A percentile compares a stretch with the other conserved stretches of the same genome.
These are phyloP conservation scores for Septoria linicola DNA, from an alignment of 2,329 filamentous ascomycete genomes.

Conservation along the genomic window DNA sequence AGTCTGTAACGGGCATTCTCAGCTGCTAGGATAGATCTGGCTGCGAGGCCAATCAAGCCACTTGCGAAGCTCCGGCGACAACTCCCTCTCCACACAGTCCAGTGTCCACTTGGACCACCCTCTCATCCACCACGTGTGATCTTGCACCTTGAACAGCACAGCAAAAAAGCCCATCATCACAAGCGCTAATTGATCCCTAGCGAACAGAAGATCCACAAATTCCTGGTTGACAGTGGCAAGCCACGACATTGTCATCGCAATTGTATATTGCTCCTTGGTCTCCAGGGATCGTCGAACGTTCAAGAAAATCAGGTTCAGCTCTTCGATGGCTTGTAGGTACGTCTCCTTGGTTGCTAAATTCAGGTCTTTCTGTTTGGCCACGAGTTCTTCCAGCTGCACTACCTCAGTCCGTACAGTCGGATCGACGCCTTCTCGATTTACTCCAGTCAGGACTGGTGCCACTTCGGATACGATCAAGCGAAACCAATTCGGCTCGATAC, in stretches of 20 bases:
- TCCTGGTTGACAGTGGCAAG: not conserved
- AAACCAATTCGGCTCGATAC: constrained; percentile 18
- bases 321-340: constrained; percentile 16
- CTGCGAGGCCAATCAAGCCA: constrained; percentile 22
- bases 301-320: constrained; percentile 17
- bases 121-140: constrained; percentile 17
- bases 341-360: not conserved
- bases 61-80: constrained; percentile 5
- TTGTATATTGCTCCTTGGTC: constrained; percentile 2
- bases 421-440: constrained; percentile 1
- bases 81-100: constrained; percentile 12
- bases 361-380: not conserved
- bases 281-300: constrained; percentile 3
- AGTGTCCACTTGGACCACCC: constrained; percentile 21
- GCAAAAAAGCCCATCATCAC: constrained; percentile 21
- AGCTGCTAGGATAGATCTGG: not conserved
- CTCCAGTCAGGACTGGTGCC: constrained; percentile 9
- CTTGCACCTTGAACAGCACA: constrained; percentile 15
- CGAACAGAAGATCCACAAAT: constrained; percentile 16
- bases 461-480: constrained; percentile 19
- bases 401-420: constrained; percentile 8
- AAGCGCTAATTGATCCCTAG: constrained; percentile 14
- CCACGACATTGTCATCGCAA: constrained; percentile 1
- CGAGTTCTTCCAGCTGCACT: constrained; percentile 11
- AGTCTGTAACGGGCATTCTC: no score